Base-by-base conservation (phyloP, 2,329 filamentous ascomycete species). In the Aureobasidium sp. region DNA sequence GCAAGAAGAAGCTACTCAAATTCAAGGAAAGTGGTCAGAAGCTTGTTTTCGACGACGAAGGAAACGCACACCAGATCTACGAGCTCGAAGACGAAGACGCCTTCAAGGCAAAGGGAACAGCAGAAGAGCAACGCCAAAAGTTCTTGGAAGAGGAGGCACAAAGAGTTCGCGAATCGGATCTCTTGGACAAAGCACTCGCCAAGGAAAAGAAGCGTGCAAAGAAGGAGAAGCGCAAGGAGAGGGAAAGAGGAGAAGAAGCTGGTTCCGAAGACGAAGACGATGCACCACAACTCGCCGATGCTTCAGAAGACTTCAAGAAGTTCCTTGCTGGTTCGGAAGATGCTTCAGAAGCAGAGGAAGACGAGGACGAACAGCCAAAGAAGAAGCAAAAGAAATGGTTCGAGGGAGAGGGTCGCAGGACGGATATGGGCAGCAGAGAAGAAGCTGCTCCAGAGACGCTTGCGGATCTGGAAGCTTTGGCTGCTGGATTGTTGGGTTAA, bases 31-130 rank as follows among this genome's bases (percentile, higher is more conserved):
- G 88, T 71, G 89, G 90, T 13, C 87, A 84, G 44, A 96, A 94
- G 72, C 78, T 97, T 8, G 82, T 97, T 5, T 99, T 93, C 73
- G 93, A 97, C 75, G 92, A 96, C 52, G 91, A 97, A 36, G 93
- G 92, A 67, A 86, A 89, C 64, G 81, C 91, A 3, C 91, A 94
- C 73, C 84, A 89, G 65, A 74, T 95, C 15, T 97, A 97, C 77
- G 89, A 96, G 73, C 85, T 99, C 67, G 88, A 93, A 71, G 85
- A 89, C 73, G 91, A 97, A 75, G 86, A 87, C 0, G 85, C 86
- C 66, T 99, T 97, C 81, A 81, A 79, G 65, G 81, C 83, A 42
- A 83, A 86, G 59, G 94, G 93, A 39, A 79, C 86, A 29, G 88
- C 90, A 3, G 88, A 91, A 66, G 83, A 83, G 53, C 91, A 95